Percentiles rank a stretch among this genome's conserved stretches.
These are phyloP conservation scores for Penicillium ucsense DNA, from an alignment of 495 filamentous ascomycete genomes.

Conservation along the genomic window DNA sequence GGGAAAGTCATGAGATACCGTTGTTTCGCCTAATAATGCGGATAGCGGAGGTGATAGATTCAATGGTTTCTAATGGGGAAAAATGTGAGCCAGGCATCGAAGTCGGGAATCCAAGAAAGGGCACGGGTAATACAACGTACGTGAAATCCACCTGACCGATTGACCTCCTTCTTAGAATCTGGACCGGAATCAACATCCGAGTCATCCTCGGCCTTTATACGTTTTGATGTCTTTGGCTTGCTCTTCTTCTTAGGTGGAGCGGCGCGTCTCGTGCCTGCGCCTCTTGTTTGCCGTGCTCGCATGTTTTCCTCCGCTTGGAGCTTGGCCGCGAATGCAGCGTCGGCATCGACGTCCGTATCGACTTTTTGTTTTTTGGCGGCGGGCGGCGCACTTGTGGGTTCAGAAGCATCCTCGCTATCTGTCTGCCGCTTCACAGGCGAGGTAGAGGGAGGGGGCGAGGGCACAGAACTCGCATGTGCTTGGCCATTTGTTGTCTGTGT, in stretches of 20 bases:
- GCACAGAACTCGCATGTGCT: constrained; percentile 17
- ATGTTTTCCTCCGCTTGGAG: constrained; percentile 89
- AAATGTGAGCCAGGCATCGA: not conserved
- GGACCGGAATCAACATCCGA: constrained; percentile 59
- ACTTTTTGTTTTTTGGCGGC: constrained; percentile 49
- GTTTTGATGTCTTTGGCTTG: constrained; percentile 64
- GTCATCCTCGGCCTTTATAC: constrained; percentile 68
- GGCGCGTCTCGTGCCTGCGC: constrained; percentile 45
- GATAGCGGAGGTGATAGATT: constrained; percentile 57
- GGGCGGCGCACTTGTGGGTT: constrained; percentile 32
- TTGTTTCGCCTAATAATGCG: constrained; percentile 48
- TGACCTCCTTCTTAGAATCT: constrained; percentile 54
- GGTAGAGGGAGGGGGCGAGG: constrained; percentile 41
- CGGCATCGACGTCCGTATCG: constrained; percentile 54
- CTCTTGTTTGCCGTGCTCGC: constrained; percentile 62
- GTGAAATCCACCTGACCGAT: constrained; percentile 58
- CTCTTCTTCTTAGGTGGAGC: constrained; percentile 56
- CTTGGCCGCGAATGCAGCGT: constrained; percentile 75
- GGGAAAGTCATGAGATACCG: constrained; percentile 31
- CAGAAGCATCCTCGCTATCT: constrained; percentile 39
- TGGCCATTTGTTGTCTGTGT: constrained; percentile 36
- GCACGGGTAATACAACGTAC: constrained; percentile 29
- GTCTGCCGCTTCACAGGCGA: constrained; percentile 48
- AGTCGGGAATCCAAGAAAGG: not conserved
- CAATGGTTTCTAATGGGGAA: constrained; percentile 47